Base-by-base conservation (phyloP, 495 filamentous ascomycete genomes). In the Aspergillus saccharolyticus region DNA sequence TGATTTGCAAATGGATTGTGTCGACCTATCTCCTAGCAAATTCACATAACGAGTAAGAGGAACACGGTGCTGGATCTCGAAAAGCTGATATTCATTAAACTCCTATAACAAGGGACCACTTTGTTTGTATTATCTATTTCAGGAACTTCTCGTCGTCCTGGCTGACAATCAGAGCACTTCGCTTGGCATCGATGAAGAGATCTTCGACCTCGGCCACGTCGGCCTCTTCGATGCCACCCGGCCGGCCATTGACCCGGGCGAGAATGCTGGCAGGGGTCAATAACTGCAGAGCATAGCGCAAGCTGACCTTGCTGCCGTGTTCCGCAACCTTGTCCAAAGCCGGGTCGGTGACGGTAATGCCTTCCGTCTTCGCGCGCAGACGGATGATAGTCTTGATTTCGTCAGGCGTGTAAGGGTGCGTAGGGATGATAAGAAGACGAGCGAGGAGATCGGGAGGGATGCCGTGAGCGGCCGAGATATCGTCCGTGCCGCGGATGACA, bases 351-450 rank as follows among this genome's bases (percentile, higher is more conserved):
- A 97, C 86, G 59, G 78, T 80, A 20, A 96, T 80, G 21, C 83
- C 82, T 76, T 98, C 94, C 1, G 87, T 90, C 63, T 82, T 84
- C 10, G 89, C 84, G 33, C 94, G 89, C 62, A 94, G 81, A 50
- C 83, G 80, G 54, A 97, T 85, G 67, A 98, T 98, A 20, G 83
- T 82, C 74, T 88, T 89, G 73, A 98, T 92, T 74, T 98, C 92
- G 2, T 89, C 85, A 14, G 84, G 78, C 42, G 83, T 79, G 70
- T 97, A 98, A 4, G 89, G 82, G 63, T 88, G 85, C 24, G 94
- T 98, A 22, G 94, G 94, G 63, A 98, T 87, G 72, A 98, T 97
- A 63, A 98, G 87, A 17, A 97, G 83, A 42, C 94, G 90, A 51
- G 88, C 88, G 25, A 97, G 82, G 57, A 97, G 87, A 67, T 98